Conservation (phyloP, 805 yeast genomes). For the Zygosaccharomyces lentus region DNA sequence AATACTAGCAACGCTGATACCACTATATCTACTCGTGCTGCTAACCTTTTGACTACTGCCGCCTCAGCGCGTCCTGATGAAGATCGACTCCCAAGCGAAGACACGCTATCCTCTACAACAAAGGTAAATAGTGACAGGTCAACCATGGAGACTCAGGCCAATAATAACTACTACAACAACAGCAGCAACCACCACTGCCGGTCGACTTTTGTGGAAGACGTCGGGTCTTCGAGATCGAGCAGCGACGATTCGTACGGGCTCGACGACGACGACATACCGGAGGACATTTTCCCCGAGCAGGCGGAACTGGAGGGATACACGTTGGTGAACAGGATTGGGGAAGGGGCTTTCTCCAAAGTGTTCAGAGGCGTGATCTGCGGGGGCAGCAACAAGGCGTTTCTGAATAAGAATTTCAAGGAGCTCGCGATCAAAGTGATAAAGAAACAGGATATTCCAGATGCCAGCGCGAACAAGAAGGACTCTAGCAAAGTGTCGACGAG, state of each 20-base stretch:
- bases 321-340: slow-evolving; percentile 56
- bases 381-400: slow-evolving; percentile 11
- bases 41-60: background rate
- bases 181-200: slow-evolving; percentile 4
- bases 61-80: slow-evolving; percentile 1
- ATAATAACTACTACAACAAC: slow-evolving; percentile 2
- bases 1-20: background rate
- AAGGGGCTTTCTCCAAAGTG: slow-evolving; percentile 79
- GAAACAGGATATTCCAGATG: slow-evolving; percentile 62
- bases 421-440: slow-evolving; percentile 60
- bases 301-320: slow-evolving; percentile 36
- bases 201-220: slow-evolving; percentile 5
- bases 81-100: background rate
- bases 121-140: slow-evolving; percentile 10
- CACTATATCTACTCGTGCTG: background rate
- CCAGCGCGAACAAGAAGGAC: slow-evolving; percentile 22
- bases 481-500: slow-evolving; percentile 27
- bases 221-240: slow-evolving; percentile 4
- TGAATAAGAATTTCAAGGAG: slow-evolving; percentile 18
- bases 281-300: slow-evolving; percentile 36
- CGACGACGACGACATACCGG: slow-evolving; percentile 21
- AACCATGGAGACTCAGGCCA: slow-evolving; percentile 3
- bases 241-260: slow-evolving; percentile 3
- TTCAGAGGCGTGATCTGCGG: slow-evolving; percentile 48
- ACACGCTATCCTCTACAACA: slow-evolving; percentile 8